Base-by-base conservation (phyloP, 306 rosid genomes). In the Pyrus communis region DNA sequence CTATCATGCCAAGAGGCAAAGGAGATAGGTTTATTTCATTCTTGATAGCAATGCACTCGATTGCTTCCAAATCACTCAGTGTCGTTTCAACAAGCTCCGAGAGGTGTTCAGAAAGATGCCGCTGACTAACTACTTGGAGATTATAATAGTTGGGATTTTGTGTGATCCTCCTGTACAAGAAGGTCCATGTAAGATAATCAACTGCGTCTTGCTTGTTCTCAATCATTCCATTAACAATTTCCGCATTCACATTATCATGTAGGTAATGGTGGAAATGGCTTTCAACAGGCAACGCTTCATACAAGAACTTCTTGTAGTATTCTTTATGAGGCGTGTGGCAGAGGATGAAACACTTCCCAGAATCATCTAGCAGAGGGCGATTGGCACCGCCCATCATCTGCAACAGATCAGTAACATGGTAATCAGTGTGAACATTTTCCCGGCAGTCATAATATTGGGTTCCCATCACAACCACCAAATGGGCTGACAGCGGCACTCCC, bases 351-450 rank as follows among this genome's bases (percentile, higher is more conserved):
- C 96, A 93, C 76, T 93, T 91, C 65, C 95, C 98, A 61, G 98
- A 89, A 71, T 88, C 80, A 75, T 93, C 98, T n/a, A 86, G 79
- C 87, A 88, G 74, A 49, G 96, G 98, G 19, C 96, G 89, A 84
- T 93, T 91, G 42, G 96, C 94, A 85, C 85, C 95, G 78, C 96
- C 98, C 96, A 93, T 91, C 98, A 93, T 93, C 82, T 93, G 98
- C 84, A 88, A 80, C 75, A 91, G 86, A 89, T 93, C 95, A 73
- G 95, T 88, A 35, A 93, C 93, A 17, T 93, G 98, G 82, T 90
- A 90, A 78, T 90, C 94, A 17, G 96, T 71, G 68, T 93, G 95
- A 19, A 89, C 87, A 86, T 93, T 93, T 82, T 93, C 98, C 73
- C 91, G 80, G 22, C 95, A 91, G 79, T 93, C 95, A 77, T 90